These are phyloP conservation scores for Corymbia maculata DNA, from an alignment of 345 rosid genomes.

Conservation along the genomic window DNA sequence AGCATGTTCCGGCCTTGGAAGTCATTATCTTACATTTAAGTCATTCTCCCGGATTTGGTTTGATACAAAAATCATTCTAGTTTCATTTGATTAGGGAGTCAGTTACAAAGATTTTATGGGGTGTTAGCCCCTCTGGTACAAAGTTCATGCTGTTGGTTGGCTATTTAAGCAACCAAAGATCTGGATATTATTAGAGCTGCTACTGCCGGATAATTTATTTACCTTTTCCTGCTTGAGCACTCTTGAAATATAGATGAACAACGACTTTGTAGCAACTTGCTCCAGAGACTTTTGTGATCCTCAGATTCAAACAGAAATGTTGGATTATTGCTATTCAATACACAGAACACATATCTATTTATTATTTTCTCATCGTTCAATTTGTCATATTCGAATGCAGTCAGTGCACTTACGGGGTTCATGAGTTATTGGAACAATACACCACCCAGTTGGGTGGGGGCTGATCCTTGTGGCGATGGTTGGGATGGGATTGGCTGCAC, in stretches of 20 bases:
- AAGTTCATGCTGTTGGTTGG: neutral
- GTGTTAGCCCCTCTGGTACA: neutral
- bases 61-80: neutral
- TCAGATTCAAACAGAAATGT: neutral
- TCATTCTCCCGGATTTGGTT: neutral
- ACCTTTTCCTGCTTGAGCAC: neutral
- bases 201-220: neutral
- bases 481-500: slow-evolving; percentile 73
- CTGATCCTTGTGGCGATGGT: slow-evolving; percentile 60
- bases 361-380: neutral
- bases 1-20: neutral
- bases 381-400: slow-evolving; percentile 21
- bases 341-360: neutral
- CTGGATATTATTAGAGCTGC: neutral
- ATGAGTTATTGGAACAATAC: slow-evolving; percentile 26
- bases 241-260: neutral
- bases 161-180: neutral
- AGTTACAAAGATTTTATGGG: neutral
- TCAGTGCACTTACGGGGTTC: slow-evolving; percentile 20
- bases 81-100: neutral
- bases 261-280: neutral
- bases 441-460: slow-evolving; percentile 54
- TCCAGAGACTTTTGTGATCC: neutral
- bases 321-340: neutral
- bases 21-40: neutral